phyloP scores from a whole-genome alignment of 2,329 filamentous ascomycete species.

The Fusarium albosuccineum region DNA sequence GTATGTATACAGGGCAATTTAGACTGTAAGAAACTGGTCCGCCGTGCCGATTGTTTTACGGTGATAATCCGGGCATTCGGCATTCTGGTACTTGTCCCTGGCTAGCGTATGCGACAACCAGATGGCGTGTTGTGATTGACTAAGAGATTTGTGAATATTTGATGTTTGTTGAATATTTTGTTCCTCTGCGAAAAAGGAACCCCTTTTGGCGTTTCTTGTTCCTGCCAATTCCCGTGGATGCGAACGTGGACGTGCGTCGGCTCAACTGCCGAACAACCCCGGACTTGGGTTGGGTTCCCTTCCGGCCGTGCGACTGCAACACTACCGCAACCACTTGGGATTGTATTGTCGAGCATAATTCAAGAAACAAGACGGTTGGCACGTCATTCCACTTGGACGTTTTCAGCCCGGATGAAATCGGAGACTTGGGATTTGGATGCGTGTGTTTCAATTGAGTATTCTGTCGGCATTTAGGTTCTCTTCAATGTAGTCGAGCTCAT shows the following conservation, averaged over 20 bases:
- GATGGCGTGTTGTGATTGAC: not conserved
- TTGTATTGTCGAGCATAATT: not conserved
- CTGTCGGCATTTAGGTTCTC: not conserved
- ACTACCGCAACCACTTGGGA: not conserved
- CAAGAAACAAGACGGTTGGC: not conserved
- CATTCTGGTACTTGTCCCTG: constrained; percentile 11
- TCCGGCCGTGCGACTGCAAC: constrained; percentile 7
- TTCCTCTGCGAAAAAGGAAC: too few relatives aligned
- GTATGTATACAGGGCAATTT: too few relatives aligned
- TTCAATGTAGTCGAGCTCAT: not conserved
- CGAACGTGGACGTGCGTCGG: constrained; percentile 11
- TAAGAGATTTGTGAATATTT: too few relatives aligned
- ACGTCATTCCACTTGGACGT: not conserved
- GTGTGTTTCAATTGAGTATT: not conserved
- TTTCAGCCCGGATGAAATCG: not conserved
- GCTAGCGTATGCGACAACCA: constrained; percentile 11
- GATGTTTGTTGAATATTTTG: too few relatives aligned
- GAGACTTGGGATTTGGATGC: not conserved
- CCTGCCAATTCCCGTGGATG: not conserved
- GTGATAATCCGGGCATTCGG: constrained; percentile 38
- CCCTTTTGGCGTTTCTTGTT: not conserved
- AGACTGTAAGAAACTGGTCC: too few relatives aligned
- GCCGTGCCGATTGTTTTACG: not conserved
- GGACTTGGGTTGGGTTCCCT: not conserved
- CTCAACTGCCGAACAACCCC: constrained; percentile 3